Conservation (phyloP, 2,329 filamentous ascomycete species). For the Alternaria burnsii region DNA sequence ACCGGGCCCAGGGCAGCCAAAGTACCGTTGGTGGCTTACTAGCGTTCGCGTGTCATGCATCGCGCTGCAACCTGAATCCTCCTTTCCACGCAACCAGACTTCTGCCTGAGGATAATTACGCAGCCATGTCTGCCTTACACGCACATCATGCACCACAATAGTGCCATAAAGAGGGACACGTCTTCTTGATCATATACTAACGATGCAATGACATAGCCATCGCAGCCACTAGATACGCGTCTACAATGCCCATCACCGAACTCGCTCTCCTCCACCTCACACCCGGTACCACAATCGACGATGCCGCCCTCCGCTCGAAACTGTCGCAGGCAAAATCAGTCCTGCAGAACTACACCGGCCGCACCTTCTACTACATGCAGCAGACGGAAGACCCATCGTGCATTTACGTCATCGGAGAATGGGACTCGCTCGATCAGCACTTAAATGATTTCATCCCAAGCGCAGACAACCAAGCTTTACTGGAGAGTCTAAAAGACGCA, state of each 20-base stretch:
- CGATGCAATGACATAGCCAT: neutral
- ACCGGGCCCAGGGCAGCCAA: neutral
- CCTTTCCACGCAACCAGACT: neutral
- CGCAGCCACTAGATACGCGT: neutral
- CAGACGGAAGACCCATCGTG: slow-evolving; percentile 55
- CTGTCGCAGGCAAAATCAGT: slow-evolving; percentile 49
- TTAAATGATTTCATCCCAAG: slow-evolving; percentile 55
- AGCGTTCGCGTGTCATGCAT: neutral
- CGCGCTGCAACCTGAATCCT: neutral
- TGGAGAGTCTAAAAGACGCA: slow-evolving; percentile 48
- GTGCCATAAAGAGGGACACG: neutral
- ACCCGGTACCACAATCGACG: slow-evolving; percentile 26
- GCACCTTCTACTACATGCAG: slow-evolving; percentile 51
- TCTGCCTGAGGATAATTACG: neutral
- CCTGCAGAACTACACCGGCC: slow-evolving; percentile 50
- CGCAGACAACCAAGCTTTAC: slow-evolving; percentile 52
- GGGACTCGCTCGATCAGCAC: slow-evolving; percentile 56
- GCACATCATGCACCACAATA: too few species aligned
- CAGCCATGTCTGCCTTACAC: neutral
- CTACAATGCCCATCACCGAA: slow-evolving; percentile 55
- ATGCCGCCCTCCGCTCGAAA: slow-evolving; percentile 37
- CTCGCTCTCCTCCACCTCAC: slow-evolving; percentile 55
- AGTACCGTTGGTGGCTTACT: neutral
- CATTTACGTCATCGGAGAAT: slow-evolving; percentile 58
- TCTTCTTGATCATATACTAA: neutral